Evolutionary conservation across 1,139 yeast genomes (phyloP), one percentile per base, ranked within the genome.

Genomic region (Candida gigantensis): DNA sequence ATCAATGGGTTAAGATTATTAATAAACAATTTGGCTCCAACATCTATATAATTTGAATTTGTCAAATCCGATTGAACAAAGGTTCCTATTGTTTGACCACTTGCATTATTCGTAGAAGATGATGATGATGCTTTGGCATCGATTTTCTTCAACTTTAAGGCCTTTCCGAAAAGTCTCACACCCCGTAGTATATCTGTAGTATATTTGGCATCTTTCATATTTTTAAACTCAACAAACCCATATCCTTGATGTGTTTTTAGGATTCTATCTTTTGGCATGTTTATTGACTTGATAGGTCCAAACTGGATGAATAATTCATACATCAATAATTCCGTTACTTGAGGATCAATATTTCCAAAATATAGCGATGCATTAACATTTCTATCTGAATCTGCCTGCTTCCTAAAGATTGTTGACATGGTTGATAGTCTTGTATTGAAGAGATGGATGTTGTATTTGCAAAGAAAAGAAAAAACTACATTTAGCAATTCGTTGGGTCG

Each of bases 231-330:
- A 2, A 86, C 82, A 60, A 92, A 92, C 9, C 96, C 97, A 61
- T 71, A 92, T 12, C 97, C 97, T 53, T 84, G 95, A 51, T 84
- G 89, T 2, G 76, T 68, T 43, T 78, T 78, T 28, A 79, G 64
- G 4, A 88, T 71, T 46, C 90, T 70, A 53, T 89, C 97, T 50
- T 79, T 81, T 4, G 97, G 97, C 49, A 92, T 67, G 47, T 83
- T 74, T 9, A 92, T 72, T 23, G 77, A 70, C 33, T 68, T 68
- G 4, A 92, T 74, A 0, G 96, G 96, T 0, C 95, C 94, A 36
- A 87, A 82, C 56, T 92, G 98, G 9, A 86, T 62, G 58, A 89
- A 83, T 23, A 92, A 70, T 57, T 92, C 98, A 54, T 83, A 87
- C 34, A 94, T 59, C 13, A 84, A 50, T 2, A 72, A 62, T 46